Conservation (phyloP, 1,284 basidiomycete genomes). For the Cryptococcus sp. region DNA sequence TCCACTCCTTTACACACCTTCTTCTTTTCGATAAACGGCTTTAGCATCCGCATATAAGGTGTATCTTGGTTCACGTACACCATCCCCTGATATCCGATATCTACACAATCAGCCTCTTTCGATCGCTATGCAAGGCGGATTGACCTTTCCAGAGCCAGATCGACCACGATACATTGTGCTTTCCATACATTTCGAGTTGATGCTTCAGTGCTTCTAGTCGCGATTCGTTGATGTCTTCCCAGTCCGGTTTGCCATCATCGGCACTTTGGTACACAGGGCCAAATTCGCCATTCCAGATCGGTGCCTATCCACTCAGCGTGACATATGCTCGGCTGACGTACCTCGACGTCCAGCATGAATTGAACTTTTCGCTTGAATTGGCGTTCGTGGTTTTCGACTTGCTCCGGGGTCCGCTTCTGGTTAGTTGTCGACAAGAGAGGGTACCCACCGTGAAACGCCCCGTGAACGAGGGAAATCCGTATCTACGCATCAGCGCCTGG, state of each 20-base stretch:
- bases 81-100: constrained; percentile 79
- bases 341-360: constrained; percentile 24
- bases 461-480: constrained; percentile 64
- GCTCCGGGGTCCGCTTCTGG: constrained; percentile 49
- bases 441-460: constrained; percentile 27
- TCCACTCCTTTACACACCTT: constrained; percentile 12
- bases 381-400: constrained; percentile 50
- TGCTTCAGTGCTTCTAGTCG: constrained; percentile 64
- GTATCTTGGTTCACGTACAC: constrained; percentile 62
- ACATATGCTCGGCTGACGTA: constrained; percentile 19
- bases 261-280: constrained; percentile 43
- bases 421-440: not conserved
- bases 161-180: constrained; percentile 62
- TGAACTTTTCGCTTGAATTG: constrained; percentile 59
- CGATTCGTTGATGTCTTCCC: constrained; percentile 62
- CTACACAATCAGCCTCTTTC: constrained; percentile 57
- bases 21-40: constrained; percentile 19
- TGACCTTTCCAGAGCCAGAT: constrained; percentile 72
- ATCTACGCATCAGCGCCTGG: constrained; percentile 10
- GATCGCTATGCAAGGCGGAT: not conserved
- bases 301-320: constrained; percentile 3
- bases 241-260: constrained; percentile 36
- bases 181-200: constrained; percentile 67
- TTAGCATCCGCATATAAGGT: constrained; percentile 52
- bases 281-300: constrained; percentile 57